phyloP scores from a whole-genome alignment of 225 moss, liverwort and hornwort species.

The Marchantia polymorpha region DNA sequence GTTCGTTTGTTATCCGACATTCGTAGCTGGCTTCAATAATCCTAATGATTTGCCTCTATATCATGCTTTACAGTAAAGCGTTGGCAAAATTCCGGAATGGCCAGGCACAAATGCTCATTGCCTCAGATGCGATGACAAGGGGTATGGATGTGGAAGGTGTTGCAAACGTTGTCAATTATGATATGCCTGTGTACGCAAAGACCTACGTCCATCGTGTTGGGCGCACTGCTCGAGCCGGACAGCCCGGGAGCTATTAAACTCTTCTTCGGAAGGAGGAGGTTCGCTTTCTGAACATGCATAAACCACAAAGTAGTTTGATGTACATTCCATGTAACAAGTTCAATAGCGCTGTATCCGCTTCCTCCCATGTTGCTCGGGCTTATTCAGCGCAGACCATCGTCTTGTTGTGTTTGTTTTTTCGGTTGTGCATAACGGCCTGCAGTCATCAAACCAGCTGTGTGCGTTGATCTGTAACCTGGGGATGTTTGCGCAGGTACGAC shows the following conservation, averaged over 20 bases:
- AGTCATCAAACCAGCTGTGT: neutral
- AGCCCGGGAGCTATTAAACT: conserved; percentile 79
- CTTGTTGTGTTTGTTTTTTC: no score
- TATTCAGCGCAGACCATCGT: no score
- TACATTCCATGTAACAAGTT: no score
- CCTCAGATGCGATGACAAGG: conserved; percentile 98
- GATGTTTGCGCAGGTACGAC: conserved; percentile 54
- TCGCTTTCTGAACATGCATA: neutral
- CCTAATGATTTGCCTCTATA: neutral
- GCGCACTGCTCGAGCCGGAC: conserved; percentile 93
- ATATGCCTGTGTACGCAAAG: conserved; percentile 98
- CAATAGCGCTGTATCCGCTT: no score
- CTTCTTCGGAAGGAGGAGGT: conserved; percentile 89
- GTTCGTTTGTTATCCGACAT: neutral
- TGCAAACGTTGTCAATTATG: conserved; percentile 87
- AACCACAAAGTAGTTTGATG: no score
- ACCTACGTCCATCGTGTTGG: conserved; percentile 99
- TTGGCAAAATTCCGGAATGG: conserved; percentile 75
- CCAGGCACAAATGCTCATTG: conserved; percentile 81
- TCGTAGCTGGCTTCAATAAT: neutral
- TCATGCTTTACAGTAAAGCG: conserved; percentile 59
- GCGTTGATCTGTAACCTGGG: neutral
- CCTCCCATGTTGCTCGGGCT: no score
- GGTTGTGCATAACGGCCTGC: no score
- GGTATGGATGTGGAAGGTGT: conserved; percentile 99